Evolutionary conservation across 2,329 filamentous ascomycete species (phyloP), one percentile per base, ranked within the genome.

Genomic region (Scedosporium dehoogii): DNA sequence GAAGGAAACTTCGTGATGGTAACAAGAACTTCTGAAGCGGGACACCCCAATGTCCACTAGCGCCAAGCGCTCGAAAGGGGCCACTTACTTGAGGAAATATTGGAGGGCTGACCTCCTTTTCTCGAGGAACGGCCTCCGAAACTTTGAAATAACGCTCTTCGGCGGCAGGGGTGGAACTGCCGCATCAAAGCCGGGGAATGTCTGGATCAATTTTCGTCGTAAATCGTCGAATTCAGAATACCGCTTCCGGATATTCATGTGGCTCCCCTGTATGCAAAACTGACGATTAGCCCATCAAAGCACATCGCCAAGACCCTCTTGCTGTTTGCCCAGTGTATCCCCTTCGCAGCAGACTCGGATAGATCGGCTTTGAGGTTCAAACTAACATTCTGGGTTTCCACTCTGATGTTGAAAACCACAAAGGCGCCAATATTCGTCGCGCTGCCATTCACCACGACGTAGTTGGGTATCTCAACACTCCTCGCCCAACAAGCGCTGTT

Each of bases 161-260:
- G 91, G 91, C 55, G 94, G 94, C 64, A 99, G 79, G 42, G 85
- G 81, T n/a, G 94, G 94, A 71, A 99, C 85, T n/a, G 92, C 91
- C 25, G 84, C 89, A 69, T 85, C 86, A 23, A 92, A 92, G 68
- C 88, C 84, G 4, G 94, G 93, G 68, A 97, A 97, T 0, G 91
- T 90, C 68, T 82, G 79, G 53, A 91, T 78, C 21, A 99, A 82
- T 67, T 86, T 85, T 59, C 81, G 76, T 61, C 92, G 85, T 64
- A 99, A 82, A 62, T 90, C 85, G 72, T 96, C 91, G 71, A 97
- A 97, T 73, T 97, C 93, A 0, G 92, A 97, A 74, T 97, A 97
- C 72, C 92, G 82, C 71, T 87, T 88, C 63, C 84, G 78, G 66
- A 87, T 84, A 65, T 81, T 80, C 76, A 88, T 85, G 58, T 76